Base-by-base conservation (phyloP, 1,139 yeast species). In the Zygosaccharomyces sapae region DNA sequence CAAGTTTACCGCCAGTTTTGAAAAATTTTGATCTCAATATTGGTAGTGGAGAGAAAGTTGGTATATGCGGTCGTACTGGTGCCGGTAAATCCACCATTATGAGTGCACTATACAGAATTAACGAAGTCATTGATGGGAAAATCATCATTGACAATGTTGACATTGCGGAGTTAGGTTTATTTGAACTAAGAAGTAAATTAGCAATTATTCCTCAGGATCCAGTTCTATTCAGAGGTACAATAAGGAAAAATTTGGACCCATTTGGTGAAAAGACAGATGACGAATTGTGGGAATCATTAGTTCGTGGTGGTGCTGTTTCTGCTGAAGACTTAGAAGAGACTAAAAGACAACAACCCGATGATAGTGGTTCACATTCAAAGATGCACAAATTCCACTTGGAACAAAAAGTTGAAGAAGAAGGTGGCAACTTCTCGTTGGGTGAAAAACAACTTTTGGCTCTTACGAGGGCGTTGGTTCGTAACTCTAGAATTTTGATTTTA, bases 391-490 rank as follows among this genome's bases (percentile, higher is more conserved):
- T 84, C 69, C 85, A 80, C 58, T 69, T 86, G 57, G 84, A 83
- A 55, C 77, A 78, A 55, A 55, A 65, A 27, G 88, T 85, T 20
- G 86, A 81, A 49, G 88, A 82, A 55, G 90, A 83, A 29, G 95
- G 95, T 33, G 54, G 74, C 16, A 86, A 86, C 61, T 83, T 82
- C 62, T 83, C 90, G 3, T 71, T 84, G 25, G 95, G 95, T 41
- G 92, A 86, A 64, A 75, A 86, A 45, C 94, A 86, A 65, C 67
- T 86, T 53, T 68, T 86, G 47, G 84, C 92, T 1, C 74, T 86
- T 54, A 87, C 92, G 0, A 75, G 94, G 55, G 90, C 95, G 0
- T 70, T 86, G 52, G 87, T 84, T n/a, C 75, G 87, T 53, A 74
- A 78, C 43, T 72, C 87, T 4, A 79, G 76, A 59, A 79, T 86